Evolutionary conservation across 345 rosid species (phyloP).

Genomic region (Eutrema heterophyllum): DNA sequence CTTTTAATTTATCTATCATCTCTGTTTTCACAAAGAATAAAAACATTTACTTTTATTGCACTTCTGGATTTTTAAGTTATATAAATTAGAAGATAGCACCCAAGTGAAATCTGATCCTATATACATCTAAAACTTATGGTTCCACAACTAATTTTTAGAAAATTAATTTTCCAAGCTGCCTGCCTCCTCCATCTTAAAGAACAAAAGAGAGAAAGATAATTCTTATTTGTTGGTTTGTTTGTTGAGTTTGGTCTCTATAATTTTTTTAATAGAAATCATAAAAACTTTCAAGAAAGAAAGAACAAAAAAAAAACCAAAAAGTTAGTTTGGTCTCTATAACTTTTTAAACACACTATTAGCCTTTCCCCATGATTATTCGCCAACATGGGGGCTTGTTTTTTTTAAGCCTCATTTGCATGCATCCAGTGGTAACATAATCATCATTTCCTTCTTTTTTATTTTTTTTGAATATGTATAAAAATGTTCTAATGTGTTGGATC

Average conservation of each 20-base stretch:
- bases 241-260: too few species aligned
- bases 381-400: constrained; percentile 34
- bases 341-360: constrained; percentile 33
- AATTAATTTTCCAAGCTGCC: background rate
- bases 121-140: too few species aligned
- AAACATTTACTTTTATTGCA: background rate
- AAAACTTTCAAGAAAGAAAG: constrained; percentile 11
- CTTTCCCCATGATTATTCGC: constrained; percentile 32
- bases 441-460: constrained; percentile 5
- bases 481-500: constrained; percentile 12
- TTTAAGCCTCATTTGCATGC: constrained; percentile 33
- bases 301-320: background rate
- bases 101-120: too few species aligned
- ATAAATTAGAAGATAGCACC: background rate
- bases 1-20: background rate
- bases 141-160: background rate
- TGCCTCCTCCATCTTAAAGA: background rate
- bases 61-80: background rate
- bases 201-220: background rate
- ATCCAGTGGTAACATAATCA: constrained; percentile 41
- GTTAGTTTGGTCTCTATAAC: constrained; percentile 30
- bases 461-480: background rate
- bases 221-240: constrained; percentile 9
- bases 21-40: background rate
- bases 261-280: background rate